These are phyloP conservation scores for Spiraea crenata DNA, from an alignment of 331 rosid genomes.

Conservation along the genomic window DNA sequence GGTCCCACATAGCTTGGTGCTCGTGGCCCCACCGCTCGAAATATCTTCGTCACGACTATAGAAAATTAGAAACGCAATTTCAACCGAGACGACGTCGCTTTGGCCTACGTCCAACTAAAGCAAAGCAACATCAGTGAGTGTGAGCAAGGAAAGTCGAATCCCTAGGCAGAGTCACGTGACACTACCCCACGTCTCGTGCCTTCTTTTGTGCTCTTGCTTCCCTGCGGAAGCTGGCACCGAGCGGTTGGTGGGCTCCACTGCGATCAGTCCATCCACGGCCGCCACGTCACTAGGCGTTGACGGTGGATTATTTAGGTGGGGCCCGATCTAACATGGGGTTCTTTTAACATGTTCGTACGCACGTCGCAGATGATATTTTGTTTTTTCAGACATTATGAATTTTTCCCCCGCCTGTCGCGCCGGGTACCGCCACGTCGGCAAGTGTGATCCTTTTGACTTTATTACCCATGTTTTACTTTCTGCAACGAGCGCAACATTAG, in stretches of 20 bases:
- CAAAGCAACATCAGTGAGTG: constrained; percentile 10
- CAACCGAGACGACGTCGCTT: neutral
- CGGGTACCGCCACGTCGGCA: constrained; percentile 30
- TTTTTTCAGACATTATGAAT: neutral
- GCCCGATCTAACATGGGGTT: constrained; percentile 37
- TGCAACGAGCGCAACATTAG: accelerated
- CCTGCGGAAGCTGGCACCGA: constrained; percentile 28
- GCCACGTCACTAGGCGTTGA: constrained; percentile 48
- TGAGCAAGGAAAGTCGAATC: constrained; percentile 11
- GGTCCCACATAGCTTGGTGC: constrained; percentile 4
- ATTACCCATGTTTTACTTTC: neutral
- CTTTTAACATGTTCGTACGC: constrained; percentile 31
- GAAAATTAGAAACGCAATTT: neutral
- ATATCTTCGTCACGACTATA: neutral
- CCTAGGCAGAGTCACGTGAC: constrained; percentile 52
- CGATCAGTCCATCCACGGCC: constrained; percentile 13
- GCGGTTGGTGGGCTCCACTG: constrained; percentile 46
- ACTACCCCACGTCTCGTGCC: constrained; percentile 33
- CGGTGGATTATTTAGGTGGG: constrained; percentile 48
- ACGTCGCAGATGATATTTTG: constrained; percentile 13
- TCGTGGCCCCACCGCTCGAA: neutral
- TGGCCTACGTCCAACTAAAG: constrained; percentile 5
- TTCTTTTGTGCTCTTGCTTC: too few relatives aligned
- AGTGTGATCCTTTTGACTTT: neutral
- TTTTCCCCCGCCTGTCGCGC: constrained; percentile 32